Conservation (phyloP, 768 basidiomycete genomes). For the Kwoniella newhampshirensis region DNA sequence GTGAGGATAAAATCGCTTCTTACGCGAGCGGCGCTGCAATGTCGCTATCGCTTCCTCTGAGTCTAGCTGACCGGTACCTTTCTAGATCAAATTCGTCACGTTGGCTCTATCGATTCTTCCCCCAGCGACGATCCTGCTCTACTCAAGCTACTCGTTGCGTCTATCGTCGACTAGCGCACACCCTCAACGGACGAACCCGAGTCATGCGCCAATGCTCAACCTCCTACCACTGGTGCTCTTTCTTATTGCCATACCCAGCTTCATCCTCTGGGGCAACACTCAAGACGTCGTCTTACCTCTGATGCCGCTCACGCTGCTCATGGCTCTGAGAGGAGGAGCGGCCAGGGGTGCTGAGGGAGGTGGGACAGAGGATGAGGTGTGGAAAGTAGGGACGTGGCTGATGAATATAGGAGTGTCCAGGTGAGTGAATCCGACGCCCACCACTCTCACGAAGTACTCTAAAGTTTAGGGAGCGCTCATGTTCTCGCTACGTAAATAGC, state of each 20-base stretch:
- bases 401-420: slow-evolving; percentile 87
- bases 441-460: neutral
- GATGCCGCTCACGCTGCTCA: slow-evolving; percentile 75
- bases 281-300: slow-evolving; percentile 86
- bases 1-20: no score
- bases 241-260: slow-evolving; percentile 83
- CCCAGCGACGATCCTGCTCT: slow-evolving; percentile 8
- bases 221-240: slow-evolving; percentile 79
- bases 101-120: slow-evolving; percentile 5
- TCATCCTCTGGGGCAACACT: slow-evolving; percentile 93
- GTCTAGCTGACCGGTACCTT: no score
- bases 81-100: neutral
- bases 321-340: slow-evolving; percentile 50
- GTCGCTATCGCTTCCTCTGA: no score
- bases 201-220: slow-evolving; percentile 61
- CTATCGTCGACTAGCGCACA: slow-evolving; percentile 7
- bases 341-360: slow-evolving; percentile 19
- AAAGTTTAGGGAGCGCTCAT: no score
- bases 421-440: slow-evolving; percentile 56
- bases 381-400: slow-evolving; percentile 69
- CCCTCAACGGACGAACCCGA: slow-evolving; percentile 1
- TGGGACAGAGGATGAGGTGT: slow-evolving; percentile 58
- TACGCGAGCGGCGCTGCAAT: no score
- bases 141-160: slow-evolving; percentile 11
- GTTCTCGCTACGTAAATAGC: neutral